phyloP scores from a whole-genome alignment of 176 grass and related monocot species.

The Raddia guianensis region DNA sequence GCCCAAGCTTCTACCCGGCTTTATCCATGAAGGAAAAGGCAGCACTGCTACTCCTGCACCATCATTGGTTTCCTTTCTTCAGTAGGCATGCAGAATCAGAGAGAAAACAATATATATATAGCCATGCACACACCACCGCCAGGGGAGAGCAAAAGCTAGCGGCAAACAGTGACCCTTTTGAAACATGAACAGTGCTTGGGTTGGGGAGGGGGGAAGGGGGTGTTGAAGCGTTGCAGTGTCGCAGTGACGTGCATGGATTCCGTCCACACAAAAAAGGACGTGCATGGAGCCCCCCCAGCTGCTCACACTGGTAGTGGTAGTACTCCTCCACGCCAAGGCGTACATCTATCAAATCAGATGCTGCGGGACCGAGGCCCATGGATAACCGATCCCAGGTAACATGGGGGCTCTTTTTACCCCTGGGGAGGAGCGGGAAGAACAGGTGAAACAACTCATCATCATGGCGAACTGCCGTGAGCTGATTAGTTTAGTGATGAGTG shows the following conservation, averaged over 20 bases:
- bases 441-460: not conserved
- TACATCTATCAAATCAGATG: conserved; percentile 62
- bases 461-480: conserved; percentile 15
- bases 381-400: conserved; percentile 57
- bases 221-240: not conserved
- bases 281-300: conserved; percentile 49
- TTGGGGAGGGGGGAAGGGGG: not conserved
- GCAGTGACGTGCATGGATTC: conserved; percentile 58
- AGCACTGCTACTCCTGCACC: not conserved
- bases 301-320: conserved; percentile 15
- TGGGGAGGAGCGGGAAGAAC: conserved; percentile 23
- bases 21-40: conserved; percentile 41
- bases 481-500: conserved; percentile 38
- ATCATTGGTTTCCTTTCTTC: conserved; percentile 33
- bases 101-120: not conserved
- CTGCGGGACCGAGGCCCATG: conserved; percentile 47
- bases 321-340: conserved; percentile 20
- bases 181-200: conserved; percentile 20
- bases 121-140: not conserved
- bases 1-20: conserved; percentile 11
- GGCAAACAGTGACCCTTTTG: conserved; percentile 32
- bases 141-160: conserved; percentile 13
- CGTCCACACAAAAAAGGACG: conserved; percentile 48
- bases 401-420: conserved; percentile 41
- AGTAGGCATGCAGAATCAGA: conserved; percentile 49